Conservation (phyloP, 768 basidiomycete species). For the Mycena alexandri region DNA sequence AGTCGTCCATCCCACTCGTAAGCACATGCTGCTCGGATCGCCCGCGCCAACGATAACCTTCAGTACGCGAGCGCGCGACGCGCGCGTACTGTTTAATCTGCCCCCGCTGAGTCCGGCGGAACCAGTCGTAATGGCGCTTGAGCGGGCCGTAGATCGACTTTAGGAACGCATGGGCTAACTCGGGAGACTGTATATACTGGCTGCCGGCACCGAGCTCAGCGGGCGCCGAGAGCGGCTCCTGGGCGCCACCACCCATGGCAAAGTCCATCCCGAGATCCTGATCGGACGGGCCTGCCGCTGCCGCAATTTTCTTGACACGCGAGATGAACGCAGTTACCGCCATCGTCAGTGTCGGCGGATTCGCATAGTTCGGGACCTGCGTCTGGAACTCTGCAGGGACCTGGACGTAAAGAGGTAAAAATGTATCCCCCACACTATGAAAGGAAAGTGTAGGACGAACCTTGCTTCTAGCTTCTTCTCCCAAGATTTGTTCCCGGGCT, state of each 20-base stretch:
- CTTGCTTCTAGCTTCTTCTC: conserved; percentile 96
- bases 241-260: conserved; percentile 62
- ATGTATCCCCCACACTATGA: background rate
- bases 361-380: conserved; percentile 94
- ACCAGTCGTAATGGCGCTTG: conserved; percentile 96
- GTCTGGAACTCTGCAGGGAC: conserved; percentile 92
- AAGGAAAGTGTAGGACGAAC: conserved; percentile 48
- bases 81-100: conserved; percentile 93
- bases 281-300: conserved; percentile 60
- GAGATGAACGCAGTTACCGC: conserved; percentile 91
- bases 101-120: conserved; percentile 92
- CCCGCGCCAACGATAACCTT: conserved; percentile 96
- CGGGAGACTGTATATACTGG: conserved; percentile 67
- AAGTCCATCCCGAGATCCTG: conserved; percentile 77
- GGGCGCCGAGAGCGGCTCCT: conserved; percentile 60
- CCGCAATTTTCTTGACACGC: conserved; percentile 65
- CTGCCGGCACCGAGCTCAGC: conserved; percentile 47
- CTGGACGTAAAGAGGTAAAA: conserved; percentile 48
- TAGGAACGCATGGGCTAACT: conserved; percentile 76
- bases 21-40: conserved; percentile 88
- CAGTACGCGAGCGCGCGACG: conserved; percentile 85
- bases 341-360: conserved; percentile 95
- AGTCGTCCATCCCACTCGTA: conserved; percentile 97
- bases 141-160: conserved; percentile 85
- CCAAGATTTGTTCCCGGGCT: conserved; percentile 94